phyloP scores from a whole-genome alignment of 2,329 filamentous ascomycete genomes.

The Trematosphaeria pertusa region DNA sequence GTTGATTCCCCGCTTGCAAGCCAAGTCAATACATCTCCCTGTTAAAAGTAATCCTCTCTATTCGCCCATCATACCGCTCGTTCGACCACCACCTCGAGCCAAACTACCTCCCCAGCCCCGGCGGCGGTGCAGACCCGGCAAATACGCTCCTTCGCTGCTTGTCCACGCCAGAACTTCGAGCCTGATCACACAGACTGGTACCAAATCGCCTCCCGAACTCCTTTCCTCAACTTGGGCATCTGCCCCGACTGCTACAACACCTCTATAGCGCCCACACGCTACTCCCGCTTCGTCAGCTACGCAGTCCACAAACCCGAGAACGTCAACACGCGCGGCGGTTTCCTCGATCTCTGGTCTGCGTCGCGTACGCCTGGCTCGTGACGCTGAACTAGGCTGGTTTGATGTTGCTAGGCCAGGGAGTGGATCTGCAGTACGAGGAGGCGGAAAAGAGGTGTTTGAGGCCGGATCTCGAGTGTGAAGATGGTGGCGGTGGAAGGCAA shows the following conservation, averaged over 20 bases:
- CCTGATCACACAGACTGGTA: slow-evolving; percentile 21
- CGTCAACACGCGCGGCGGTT: slow-evolving; percentile 17
- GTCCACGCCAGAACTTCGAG: slow-evolving; percentile 14
- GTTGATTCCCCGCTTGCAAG: not conserved
- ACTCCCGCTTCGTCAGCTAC: slow-evolving; percentile 16
- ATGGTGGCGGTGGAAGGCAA: slow-evolving; percentile 19
- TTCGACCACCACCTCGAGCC: slow-evolving; percentile 13
- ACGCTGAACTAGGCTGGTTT: slow-evolving; percentile 18
- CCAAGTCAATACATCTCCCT: no score
- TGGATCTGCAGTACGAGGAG: slow-evolving; percentile 14
- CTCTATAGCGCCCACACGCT: slow-evolving; percentile 22
- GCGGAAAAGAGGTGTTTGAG: slow-evolving; percentile 18
- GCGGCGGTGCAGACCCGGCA: slow-evolving; percentile 1
- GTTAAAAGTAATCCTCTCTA: not conserved
- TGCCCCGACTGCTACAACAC: slow-evolving; percentile 28
- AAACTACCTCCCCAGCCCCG: slow-evolving; percentile 10
- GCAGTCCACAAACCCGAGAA: slow-evolving; percentile 16
- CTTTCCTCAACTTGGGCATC: slow-evolving; percentile 23
- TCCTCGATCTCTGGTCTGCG: slow-evolving; percentile 22
- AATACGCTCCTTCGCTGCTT: slow-evolving; percentile 13
- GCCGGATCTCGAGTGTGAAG: slow-evolving; percentile 22
- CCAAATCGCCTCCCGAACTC: slow-evolving; percentile 15
- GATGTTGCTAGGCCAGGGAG: slow-evolving; percentile 17
- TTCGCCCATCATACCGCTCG: slow-evolving; percentile 17
- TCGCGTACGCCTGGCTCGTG: slow-evolving; percentile 25